A percentile compares a stretch with the other conserved stretches of the same genome.
phyloP scores from a whole-genome alignment of 306 rosid genomes.

The Pueraria montana region DNA sequence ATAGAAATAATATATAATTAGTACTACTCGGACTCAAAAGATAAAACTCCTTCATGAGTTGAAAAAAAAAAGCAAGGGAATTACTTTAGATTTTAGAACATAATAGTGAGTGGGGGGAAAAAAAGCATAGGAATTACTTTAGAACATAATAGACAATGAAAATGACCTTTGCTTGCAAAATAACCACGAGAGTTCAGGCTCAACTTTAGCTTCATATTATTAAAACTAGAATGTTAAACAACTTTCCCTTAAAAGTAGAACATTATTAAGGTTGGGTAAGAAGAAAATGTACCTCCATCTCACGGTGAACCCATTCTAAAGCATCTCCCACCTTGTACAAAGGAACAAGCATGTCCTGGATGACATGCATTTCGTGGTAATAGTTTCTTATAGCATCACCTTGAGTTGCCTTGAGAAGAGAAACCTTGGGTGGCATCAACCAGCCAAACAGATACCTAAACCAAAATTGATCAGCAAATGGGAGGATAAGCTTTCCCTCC shows the following conservation, averaged over 20 bases:
- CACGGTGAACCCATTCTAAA: slow-evolving; percentile 89
- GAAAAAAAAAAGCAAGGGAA: not conserved
- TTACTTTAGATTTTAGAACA: not conserved
- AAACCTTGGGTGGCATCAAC: slow-evolving; percentile 99
- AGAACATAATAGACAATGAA: slow-evolving; percentile 22
- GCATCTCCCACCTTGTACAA: slow-evolving; percentile 95
- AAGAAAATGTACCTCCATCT: slow-evolving; percentile 87
- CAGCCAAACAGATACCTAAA: slow-evolving; percentile 91
- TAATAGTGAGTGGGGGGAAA: not conserved
- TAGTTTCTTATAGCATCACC: slow-evolving; percentile 98
- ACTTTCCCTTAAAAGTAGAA: not conserved
- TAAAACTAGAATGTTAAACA: slow-evolving; percentile 4
- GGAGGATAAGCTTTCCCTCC: slow-evolving; percentile 99
- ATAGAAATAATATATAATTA: slow-evolving; percentile 21
- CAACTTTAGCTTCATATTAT: not conserved
- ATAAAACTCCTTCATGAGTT: not conserved
- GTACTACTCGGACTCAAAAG: slow-evolving; percentile 19
- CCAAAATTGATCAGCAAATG: slow-evolving; percentile 95
- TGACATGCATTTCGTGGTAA: slow-evolving; percentile 95
- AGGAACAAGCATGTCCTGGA: slow-evolving; percentile 98
- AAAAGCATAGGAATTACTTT: not conserved
- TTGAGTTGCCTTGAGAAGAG: slow-evolving; percentile 97
- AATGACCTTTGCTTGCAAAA: slow-evolving; percentile 33
- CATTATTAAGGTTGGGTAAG: slow-evolving; percentile 16
- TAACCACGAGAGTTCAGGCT: not conserved